Evolutionary conservation across 23 red algal genomes (phyloP), one percentile per base, ranked within the genome.

Genomic region (Porphyridium purpureum): DNA sequence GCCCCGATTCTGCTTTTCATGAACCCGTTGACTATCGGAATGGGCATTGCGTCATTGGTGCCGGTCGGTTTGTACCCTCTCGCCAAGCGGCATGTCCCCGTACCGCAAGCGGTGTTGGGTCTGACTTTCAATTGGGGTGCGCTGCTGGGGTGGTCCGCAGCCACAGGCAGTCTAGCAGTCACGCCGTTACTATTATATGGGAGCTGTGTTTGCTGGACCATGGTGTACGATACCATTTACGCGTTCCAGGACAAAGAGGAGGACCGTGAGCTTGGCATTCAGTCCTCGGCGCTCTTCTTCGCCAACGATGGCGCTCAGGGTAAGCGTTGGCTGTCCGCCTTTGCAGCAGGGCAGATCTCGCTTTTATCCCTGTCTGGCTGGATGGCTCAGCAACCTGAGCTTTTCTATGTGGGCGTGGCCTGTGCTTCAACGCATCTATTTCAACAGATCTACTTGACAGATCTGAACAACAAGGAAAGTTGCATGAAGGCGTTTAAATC

Each of bases 151-250:
- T 94, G 65, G 50, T 32, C 64, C 7, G 88, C 77, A 5, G 72
- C 67, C 2, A 55, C 54, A 2, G 67, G 73, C 7, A 29, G 31
- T 4, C 27, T 80, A 54, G 54, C 32, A 0, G 42, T 55, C 22
- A 44, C 44, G 8, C 55, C 59, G 11, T 4, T 63, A 7, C 49
- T 67, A 24, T 46, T 94, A 14, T 94, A 94, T 47, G 49, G 21
- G 1, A 60, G 67, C 7, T 74, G 76, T 19, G 24, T 52, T 35
- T 77, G 57, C 20, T 94, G 88, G 88, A 94, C 88, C 3, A 52
- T 84, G 58, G 67, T 94, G 14, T 94, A 94, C 56, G 88, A 94
- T 52, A 84, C 88, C n/a, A 66, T 94, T n/a, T 94, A 94, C 56
- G 88, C 88, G 1, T 64, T 79, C 26, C 78, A 79, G 55, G 88